These are phyloP conservation scores for Lycium barbarum DNA, from an alignment of 257 asterid species.

Conservation along the genomic window DNA sequence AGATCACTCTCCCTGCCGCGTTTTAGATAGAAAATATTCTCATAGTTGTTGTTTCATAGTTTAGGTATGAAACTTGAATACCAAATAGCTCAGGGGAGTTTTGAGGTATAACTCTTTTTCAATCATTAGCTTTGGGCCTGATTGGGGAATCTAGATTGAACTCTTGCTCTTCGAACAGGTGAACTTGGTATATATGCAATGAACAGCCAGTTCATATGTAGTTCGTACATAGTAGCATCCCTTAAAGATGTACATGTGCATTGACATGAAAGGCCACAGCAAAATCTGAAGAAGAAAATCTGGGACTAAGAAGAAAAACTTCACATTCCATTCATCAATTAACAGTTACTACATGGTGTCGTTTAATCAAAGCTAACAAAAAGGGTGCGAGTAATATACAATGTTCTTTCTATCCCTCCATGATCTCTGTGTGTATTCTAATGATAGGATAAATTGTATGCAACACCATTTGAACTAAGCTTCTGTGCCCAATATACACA, in stretches of 20 bases:
- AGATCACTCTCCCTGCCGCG: no score
- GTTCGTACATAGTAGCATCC: not conserved
- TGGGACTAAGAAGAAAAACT: not conserved
- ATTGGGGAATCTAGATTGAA: not conserved
- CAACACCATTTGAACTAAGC: conserved; percentile 5
- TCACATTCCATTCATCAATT: conserved; percentile 11
- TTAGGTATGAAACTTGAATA: no score
- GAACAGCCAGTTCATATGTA: not conserved
- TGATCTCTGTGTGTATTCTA: not conserved
- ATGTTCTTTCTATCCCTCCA: conserved; percentile 26
- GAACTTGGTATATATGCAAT: not conserved
- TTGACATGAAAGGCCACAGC: not conserved
- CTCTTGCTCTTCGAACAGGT: no score
- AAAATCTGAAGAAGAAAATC: not conserved
- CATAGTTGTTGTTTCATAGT: no score
- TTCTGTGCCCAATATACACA: conserved; percentile 19
- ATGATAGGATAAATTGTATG: not conserved
- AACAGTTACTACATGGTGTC: conserved; percentile 19
- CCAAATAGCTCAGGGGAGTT: no score
- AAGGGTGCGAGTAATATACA: not conserved
- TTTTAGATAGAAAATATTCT: no score
- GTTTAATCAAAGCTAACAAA: not conserved
- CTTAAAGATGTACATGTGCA: not conserved
- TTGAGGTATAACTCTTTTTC: no score
- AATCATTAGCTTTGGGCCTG: not conserved